A percentile compares a stretch with the other conserved stretches of the same genome.
These are phyloP conservation scores for Codiaeum variegatum DNA, from an alignment of 441 rosid genomes.

Conservation along the genomic window DNA sequence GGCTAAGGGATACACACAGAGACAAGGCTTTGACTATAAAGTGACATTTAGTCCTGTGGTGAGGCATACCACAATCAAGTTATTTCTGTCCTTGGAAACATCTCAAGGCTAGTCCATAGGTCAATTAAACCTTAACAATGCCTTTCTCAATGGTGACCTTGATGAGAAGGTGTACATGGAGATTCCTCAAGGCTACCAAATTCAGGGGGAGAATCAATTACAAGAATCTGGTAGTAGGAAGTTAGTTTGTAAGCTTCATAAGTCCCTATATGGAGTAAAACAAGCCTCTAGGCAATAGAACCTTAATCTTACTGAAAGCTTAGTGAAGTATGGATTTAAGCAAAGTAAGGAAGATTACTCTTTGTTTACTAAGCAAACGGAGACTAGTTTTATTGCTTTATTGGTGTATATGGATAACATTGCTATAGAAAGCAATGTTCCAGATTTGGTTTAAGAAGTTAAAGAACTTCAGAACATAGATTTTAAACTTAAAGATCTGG, in stretches of 20 bases:
- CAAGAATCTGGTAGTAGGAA: no score
- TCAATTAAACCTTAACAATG: not conserved
- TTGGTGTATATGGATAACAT: not conserved
- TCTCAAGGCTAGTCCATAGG: not conserved
- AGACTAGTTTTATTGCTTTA: accelerated
- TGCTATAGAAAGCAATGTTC: no score
- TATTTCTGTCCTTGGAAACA: not conserved
- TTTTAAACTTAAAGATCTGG: not conserved
- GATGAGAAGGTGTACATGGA: not conserved
- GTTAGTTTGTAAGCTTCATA: not conserved
- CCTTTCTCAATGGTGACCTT: not conserved
- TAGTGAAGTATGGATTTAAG: not conserved
- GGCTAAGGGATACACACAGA: not conserved
- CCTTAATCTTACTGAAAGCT: no score
- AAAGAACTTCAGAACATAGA: accelerated
- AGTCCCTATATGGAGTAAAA: not conserved
- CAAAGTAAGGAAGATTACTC: no score
- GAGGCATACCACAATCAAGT: not conserved
- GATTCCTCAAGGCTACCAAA: not conserved
- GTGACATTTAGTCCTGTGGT: not conserved
- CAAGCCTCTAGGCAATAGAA: not conserved
- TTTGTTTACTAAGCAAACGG: not conserved
- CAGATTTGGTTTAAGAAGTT: no score
- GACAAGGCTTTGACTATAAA: not conserved
- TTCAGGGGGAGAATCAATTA: not conserved